Percentiles rank a stretch among this genome's conserved stretches.
phyloP scores from a whole-genome alignment of 164 flowering plant species.

The Magnolia sinica region DNA sequence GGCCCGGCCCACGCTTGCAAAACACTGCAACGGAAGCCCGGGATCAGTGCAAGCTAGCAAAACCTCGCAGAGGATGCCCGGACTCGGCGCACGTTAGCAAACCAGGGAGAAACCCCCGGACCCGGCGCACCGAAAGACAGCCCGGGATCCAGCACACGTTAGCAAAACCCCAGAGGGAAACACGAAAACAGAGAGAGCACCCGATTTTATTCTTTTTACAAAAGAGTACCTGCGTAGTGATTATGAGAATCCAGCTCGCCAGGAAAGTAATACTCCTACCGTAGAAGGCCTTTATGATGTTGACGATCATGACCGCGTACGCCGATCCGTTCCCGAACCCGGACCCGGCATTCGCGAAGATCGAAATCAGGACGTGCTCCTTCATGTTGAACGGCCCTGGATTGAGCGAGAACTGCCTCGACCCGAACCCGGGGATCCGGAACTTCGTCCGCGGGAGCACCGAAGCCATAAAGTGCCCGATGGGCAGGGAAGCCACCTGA shows the following conservation, averaged over 20 bases:
- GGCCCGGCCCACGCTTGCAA: too few species aligned
- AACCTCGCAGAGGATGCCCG: too few species aligned
- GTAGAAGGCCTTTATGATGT: slow-evolving; percentile 67
- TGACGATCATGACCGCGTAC: slow-evolving; percentile 54
- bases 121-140: too few species aligned
- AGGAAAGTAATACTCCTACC: slow-evolving; percentile 45
- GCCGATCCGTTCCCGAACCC: slow-evolving; percentile 64
- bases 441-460: slow-evolving; percentile 45
- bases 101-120: too few species aligned
- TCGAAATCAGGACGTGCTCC: slow-evolving; percentile 69
- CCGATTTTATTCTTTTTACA: too few species aligned
- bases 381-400: slow-evolving; percentile 81
- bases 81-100: too few species aligned
- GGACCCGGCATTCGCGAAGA: slow-evolving; percentile 74
- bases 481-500: slow-evolving; percentile 59
- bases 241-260: slow-evolving; percentile 59
- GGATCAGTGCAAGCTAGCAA: too few species aligned
- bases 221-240: slow-evolving; percentile 61
- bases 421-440: slow-evolving; percentile 32
- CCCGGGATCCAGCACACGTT: too few species aligned
- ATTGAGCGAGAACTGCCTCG: slow-evolving; percentile 44
- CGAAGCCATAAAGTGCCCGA: slow-evolving; percentile 61
- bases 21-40: too few species aligned
- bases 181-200: too few species aligned
- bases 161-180: too few species aligned